Conservation (phyloP, 352 stramenopile species). For the Phytopythium mirpurense region DNA sequence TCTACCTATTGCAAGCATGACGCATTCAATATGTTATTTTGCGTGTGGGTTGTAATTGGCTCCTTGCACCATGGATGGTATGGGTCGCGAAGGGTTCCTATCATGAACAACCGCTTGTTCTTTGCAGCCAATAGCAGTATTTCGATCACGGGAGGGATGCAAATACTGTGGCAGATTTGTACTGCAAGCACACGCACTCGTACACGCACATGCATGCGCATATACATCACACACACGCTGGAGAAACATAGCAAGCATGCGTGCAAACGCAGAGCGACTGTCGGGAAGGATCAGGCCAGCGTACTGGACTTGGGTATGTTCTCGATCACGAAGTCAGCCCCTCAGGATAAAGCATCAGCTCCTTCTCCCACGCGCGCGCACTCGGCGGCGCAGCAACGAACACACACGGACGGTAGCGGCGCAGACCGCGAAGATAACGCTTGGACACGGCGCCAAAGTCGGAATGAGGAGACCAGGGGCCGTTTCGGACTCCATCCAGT, state of each 20-base stretch:
- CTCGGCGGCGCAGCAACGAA: neutral
- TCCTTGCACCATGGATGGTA: constrained; percentile 71
- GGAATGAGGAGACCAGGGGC: neutral
- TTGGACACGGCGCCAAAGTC: neutral
- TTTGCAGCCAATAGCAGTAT: constrained; percentile 87
- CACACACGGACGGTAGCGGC: neutral
- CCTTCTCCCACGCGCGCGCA: constrained; percentile 20
- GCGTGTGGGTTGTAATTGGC: constrained; percentile 82
- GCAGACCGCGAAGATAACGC: too few relatives aligned
- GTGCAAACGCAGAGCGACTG: neutral
- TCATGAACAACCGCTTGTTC: constrained; percentile 86
- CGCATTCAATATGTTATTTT: neutral
- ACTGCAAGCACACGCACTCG: constrained; percentile 30
- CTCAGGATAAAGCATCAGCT: constrained; percentile 83
- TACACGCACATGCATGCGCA: neutral
- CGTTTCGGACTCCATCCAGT: neutral
- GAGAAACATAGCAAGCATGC: neutral
- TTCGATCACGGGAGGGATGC: constrained; percentile 54
- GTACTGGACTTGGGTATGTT: constrained; percentile 78
- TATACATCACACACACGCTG: neutral
- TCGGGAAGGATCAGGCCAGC: constrained; percentile 77
- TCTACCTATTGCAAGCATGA: too few relatives aligned
- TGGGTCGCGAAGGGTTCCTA: constrained; percentile 81
- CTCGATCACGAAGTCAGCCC: constrained; percentile 77
- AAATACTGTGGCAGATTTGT: constrained; percentile 87